Conservation (phyloP, 371 early-diverging fungal species). For the Mortierella sp. region DNA sequence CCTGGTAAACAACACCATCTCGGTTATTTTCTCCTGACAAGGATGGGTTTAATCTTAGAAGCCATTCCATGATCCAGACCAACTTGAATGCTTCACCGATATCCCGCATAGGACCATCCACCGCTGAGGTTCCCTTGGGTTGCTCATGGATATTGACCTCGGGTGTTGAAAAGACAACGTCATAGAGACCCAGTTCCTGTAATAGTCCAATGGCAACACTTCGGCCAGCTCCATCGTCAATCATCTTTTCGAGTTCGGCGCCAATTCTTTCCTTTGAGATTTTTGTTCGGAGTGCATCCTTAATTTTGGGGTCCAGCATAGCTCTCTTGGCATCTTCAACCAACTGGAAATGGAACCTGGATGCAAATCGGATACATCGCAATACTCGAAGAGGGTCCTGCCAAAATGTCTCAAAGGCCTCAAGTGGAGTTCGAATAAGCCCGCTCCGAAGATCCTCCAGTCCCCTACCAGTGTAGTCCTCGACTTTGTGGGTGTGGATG, state of each 20-base stretch:
- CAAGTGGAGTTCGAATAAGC: constrained; percentile 92
- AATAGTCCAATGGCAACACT: constrained; percentile 62
- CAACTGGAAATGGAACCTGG: constrained; percentile 87
- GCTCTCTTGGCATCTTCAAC: constrained; percentile 77
- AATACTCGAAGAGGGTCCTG: constrained; percentile 99
- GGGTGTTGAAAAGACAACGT: constrained; percentile 67
- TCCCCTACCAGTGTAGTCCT: constrained; percentile 94
- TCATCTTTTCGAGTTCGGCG: constrained; percentile 96
- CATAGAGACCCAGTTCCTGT: constrained; percentile 61
- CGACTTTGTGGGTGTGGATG: constrained; percentile 86
- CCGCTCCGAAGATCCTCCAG: constrained; percentile 77
- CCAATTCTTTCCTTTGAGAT: constrained; percentile 97
- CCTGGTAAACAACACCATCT: constrained; percentile 21
- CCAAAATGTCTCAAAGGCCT: constrained; percentile 91
- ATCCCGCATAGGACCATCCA: constrained; percentile 47
- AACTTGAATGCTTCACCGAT: constrained; percentile 54
- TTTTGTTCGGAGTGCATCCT: constrained; percentile 79
- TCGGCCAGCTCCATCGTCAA: constrained; percentile 63
- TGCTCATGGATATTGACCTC: constrained; percentile 25
- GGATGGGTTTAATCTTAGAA: constrained; percentile 21
- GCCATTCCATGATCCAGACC: constrained; percentile 62
- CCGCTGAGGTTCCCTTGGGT: constrained; percentile 26
- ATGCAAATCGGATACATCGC: constrained; percentile 96
- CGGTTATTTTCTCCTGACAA: not conserved
- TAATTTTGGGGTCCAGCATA: constrained; percentile 66